phyloP scores from a whole-genome alignment of 2,329 filamentous ascomycete genomes.

The Phaeosphaeriaceae sp. region DNA sequence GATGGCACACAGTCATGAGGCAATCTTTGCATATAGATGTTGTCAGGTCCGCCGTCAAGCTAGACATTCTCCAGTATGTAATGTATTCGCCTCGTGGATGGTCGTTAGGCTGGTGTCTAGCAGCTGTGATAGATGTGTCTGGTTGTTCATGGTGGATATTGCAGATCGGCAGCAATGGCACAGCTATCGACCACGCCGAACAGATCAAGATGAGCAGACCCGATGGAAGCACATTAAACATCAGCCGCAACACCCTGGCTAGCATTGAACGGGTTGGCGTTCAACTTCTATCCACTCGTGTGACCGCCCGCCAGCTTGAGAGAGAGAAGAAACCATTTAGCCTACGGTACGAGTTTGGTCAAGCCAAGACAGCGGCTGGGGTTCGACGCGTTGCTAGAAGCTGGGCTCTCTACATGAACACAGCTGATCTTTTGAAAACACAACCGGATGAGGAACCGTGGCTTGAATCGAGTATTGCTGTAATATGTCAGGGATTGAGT shows the following conservation, averaged over 20 bases:
- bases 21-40: conserved; percentile 54
- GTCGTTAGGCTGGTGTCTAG: conserved; percentile 74
- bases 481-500: conserved; percentile 43
- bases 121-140: conserved; percentile 54
- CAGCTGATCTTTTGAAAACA: conserved; percentile 31
- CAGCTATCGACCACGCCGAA: conserved; percentile 36
- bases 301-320: conserved; percentile 33
- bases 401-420: conserved; percentile 39
- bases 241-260: conserved; percentile 35
- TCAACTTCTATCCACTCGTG: conserved; percentile 38
- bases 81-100: conserved; percentile 78
- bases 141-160: conserved; percentile 49
- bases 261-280: conserved; percentile 50
- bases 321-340: conserved; percentile 29
- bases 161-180: conserved; percentile 31
- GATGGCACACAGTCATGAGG: conserved; percentile 63
- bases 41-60: conserved; percentile 66
- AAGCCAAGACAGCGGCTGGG: conserved; percentile 7
- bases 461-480: conserved; percentile 34
- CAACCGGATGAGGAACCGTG: conserved; percentile 32
- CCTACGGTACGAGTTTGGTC: conserved; percentile 26
- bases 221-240: conserved; percentile 21
- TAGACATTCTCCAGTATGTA: conserved; percentile 65
- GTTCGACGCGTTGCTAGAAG: conserved; percentile 21
- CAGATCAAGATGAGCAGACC: conserved; percentile 33